phyloP scores from a whole-genome alignment of 805 yeast species.

The Saturnispora silvae region DNA sequence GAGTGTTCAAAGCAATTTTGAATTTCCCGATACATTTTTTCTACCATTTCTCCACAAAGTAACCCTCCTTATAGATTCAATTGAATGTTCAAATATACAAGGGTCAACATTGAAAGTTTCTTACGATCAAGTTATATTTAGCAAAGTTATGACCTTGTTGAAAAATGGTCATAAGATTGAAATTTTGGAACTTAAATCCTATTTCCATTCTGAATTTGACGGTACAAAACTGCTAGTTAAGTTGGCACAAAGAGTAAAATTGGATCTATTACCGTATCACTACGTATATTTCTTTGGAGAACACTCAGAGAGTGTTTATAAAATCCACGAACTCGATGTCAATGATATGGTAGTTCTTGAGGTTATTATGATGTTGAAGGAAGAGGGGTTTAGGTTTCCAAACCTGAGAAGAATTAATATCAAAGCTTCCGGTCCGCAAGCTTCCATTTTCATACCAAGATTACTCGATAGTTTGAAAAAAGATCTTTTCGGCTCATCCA shows the following conservation, averaged over 20 bases:
- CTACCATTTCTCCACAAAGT: constrained; percentile 2
- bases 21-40: constrained; percentile 2
- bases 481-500: neutral
- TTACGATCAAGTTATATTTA: neutral
- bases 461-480: too few species aligned
- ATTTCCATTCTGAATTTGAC: neutral
- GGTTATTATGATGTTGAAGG: neutral
- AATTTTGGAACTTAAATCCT: neutral
- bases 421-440: neutral
- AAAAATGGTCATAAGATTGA: constrained; percentile 2
- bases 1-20: neutral
- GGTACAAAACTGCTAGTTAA: neutral
- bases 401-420: constrained; percentile 1
- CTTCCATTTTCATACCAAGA: too few species aligned
- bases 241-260: neutral
- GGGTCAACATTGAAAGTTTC: constrained; percentile 3
- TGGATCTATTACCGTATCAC: neutral
- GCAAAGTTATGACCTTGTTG: neutral
- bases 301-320: neutral
- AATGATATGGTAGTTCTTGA: neutral
- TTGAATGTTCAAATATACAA: neutral
- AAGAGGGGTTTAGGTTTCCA: neutral
- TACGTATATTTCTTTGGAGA: constrained; percentile 3
- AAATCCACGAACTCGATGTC: neutral
- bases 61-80: neutral